Evolutionary conservation across 1,139 yeast genomes (phyloP).

Genomic region (Geotrichum siamense): DNA sequence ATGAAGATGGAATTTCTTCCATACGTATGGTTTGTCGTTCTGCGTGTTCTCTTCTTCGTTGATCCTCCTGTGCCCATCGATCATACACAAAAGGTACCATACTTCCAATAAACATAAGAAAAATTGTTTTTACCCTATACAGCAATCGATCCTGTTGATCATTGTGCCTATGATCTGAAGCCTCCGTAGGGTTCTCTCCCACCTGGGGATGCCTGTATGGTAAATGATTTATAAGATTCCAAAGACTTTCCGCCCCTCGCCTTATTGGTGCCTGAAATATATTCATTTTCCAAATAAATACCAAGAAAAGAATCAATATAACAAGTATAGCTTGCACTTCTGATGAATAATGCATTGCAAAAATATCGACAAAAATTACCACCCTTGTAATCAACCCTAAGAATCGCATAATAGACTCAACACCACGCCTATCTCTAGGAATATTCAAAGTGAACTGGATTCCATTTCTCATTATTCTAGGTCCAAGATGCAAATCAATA

Average conservation of each 20-base stretch:
- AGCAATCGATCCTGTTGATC: neutral
- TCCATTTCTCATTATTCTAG: neutral
- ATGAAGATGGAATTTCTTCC: too few species aligned
- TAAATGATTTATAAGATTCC: neutral
- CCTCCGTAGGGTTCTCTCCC: neutral
- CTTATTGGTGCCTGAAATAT: slow-evolving; percentile 1
- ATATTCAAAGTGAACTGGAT: neutral
- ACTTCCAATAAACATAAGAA: slow-evolving; percentile 24
- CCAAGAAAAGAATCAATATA: neutral
- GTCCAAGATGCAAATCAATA: slow-evolving; percentile 6
- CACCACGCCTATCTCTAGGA: neutral
- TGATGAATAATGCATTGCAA: slow-evolving; percentile 8
- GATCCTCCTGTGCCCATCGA: slow-evolving; percentile 25
- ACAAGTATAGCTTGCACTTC: slow-evolving; percentile 6
- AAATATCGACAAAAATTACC: slow-evolving; percentile 7
- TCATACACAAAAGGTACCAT: slow-evolving; percentile 25
- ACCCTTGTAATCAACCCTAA: slow-evolving; percentile 7
- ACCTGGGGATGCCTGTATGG: slow-evolving; percentile 1
- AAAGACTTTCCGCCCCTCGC: slow-evolving; percentile 2
- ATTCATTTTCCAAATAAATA: slow-evolving; percentile 7
- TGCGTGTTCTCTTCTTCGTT: slow-evolving; percentile 19
- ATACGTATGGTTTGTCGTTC: too few species aligned
- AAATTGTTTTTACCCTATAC: slow-evolving; percentile 5
- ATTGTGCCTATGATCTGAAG: neutral
- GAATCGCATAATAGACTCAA: slow-evolving; percentile 5